phyloP scores from a whole-genome alignment of 305 asterid genomes.

The Fraxinus dipetala region DNA sequence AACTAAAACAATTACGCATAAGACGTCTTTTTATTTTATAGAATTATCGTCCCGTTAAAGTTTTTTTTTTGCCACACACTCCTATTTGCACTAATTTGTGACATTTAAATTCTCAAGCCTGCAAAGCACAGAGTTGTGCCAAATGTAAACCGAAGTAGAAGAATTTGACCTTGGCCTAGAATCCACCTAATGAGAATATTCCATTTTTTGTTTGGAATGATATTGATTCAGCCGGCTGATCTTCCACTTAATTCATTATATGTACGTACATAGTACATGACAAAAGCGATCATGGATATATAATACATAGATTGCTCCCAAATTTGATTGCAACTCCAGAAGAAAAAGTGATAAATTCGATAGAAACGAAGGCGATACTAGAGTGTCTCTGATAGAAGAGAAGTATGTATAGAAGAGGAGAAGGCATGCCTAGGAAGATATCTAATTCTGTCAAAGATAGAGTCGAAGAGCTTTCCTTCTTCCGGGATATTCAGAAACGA shows the following conservation, averaged over 20 bases:
- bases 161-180: conserved; percentile 7
- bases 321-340: neutral
- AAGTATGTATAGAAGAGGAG: conserved; percentile 29
- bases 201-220: neutral
- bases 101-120: conserved; percentile 7
- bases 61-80: neutral
- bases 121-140: conserved; percentile 27
- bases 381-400: neutral
- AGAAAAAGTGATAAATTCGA: neutral
- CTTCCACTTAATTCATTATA: conserved; percentile 12
- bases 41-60: neutral
- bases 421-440: conserved; percentile 15
- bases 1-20: too few species aligned
- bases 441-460: conserved; percentile 41
- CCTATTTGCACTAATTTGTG: too few species aligned
- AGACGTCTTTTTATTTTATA: neutral
- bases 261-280: neutral
- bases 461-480: conserved; percentile 68
- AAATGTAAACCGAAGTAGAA: conserved; percentile 17
- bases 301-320: conserved; percentile 21
- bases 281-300: neutral
- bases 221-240: conserved; percentile 25
- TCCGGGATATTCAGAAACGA: conserved; percentile 54
- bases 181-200: neutral
- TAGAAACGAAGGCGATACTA: neutral